Percentiles rank a stretch among this genome's conserved stretches.
phyloP scores from a whole-genome alignment of 164 flowering plant genomes.

The Protea cynaroides region DNA sequence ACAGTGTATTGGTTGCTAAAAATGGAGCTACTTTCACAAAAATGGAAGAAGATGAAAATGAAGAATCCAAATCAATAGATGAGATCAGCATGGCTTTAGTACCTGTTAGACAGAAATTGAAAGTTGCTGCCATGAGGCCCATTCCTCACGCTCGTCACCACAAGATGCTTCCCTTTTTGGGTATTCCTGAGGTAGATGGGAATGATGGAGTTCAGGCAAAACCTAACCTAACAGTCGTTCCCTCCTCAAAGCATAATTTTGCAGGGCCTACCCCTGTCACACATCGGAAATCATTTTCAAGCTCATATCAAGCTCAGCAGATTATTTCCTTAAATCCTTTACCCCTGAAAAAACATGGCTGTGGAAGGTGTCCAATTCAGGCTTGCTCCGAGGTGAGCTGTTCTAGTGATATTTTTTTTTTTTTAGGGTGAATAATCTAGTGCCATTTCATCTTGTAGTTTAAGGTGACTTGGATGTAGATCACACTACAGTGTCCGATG shows the following conservation, averaged over 20 bases:
- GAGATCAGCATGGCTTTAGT: constrained; percentile 13
- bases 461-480: too few relatives aligned
- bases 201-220: constrained; percentile 46
- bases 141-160: constrained; percentile 72
- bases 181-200: constrained; percentile 46
- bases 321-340: constrained; percentile 84
- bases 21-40: constrained; percentile 11
- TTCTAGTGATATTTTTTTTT: background rate
- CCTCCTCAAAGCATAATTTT: constrained; percentile 45
- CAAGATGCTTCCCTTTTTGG: constrained; percentile 70
- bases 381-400: constrained; percentile 81
- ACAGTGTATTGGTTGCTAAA: constrained; percentile 9
- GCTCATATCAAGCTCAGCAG: constrained; percentile 72
- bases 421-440: too few relatives aligned
- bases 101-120: constrained; percentile 38
- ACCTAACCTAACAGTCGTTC: constrained; percentile 32
- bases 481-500: too few relatives aligned
- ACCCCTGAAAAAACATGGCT: constrained; percentile 96
- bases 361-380: constrained; percentile 80
- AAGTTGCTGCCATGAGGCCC: constrained; percentile 89
- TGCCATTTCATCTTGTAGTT: background rate
- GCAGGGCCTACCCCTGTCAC: constrained; percentile 40
- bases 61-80: constrained; percentile 18
- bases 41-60: constrained; percentile 17
- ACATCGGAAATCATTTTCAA: constrained; percentile 63